phyloP scores from a whole-genome alignment of 306 rosid genomes.

The Cyamopsis tetragonoloba region DNA sequence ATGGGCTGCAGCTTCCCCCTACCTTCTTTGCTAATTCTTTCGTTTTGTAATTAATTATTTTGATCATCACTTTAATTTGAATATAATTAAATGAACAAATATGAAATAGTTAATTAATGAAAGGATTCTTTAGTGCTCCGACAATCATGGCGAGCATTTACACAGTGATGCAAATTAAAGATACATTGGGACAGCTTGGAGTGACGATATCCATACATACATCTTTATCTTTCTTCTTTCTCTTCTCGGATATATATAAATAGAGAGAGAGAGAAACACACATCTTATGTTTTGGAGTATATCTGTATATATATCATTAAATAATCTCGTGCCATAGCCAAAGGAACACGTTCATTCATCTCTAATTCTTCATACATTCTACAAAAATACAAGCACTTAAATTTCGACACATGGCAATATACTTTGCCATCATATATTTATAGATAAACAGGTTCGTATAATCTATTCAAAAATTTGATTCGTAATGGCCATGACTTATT shows the following conservation, averaged over 20 bases:
- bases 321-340: background rate
- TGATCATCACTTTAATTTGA: constrained; percentile 10
- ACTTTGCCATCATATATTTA: background rate
- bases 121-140: constrained; percentile 36
- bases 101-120: constrained; percentile 24
- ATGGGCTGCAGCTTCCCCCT: constrained; percentile 32
- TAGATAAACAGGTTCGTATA: background rate
- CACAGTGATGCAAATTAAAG: constrained; percentile 36
- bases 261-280: too few relatives aligned
- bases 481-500: background rate
- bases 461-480: background rate
- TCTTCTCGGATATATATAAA: constrained; percentile 20
- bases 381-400: background rate
- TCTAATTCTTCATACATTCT: background rate
- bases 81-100: constrained; percentile 20
- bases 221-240: constrained; percentile 26
- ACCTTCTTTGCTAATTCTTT: constrained; percentile 34
- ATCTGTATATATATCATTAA: too few relatives aligned
- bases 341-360: background rate
- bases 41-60: background rate
- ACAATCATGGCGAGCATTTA: constrained; percentile 64
- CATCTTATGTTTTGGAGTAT: background rate
- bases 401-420: background rate
- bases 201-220: constrained; percentile 29
- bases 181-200: constrained; percentile 50